These are phyloP conservation scores for Calocybe gambosa DNA, from an alignment of 1,284 basidiomycete genomes.

Conservation along the genomic window DNA sequence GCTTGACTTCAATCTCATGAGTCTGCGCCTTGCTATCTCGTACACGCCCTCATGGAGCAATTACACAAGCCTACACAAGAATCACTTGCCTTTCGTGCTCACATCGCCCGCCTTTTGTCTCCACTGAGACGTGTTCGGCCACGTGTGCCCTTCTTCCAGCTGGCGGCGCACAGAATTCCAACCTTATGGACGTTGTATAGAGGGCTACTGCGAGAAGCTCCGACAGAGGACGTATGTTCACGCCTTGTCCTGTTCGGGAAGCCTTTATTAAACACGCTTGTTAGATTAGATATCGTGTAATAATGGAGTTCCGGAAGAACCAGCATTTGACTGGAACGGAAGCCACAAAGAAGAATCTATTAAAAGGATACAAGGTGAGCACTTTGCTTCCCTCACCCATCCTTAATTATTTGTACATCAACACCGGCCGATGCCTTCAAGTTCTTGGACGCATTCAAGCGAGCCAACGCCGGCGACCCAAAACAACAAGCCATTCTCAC, in stretches of 20 bases:
- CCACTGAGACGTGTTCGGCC: slow-evolving; percentile 53
- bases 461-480: slow-evolving; percentile 46
- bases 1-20: too few relatives aligned
- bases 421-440: too few relatives aligned
- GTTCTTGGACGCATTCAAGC: slow-evolving; percentile 58
- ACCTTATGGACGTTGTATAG: slow-evolving; percentile 71
- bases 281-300: slow-evolving; percentile 55
- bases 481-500: slow-evolving; percentile 38
- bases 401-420: too few relatives aligned
- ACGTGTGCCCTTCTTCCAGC: slow-evolving; percentile 61
- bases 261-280: slow-evolving; percentile 10
- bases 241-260: too few relatives aligned
- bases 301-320: slow-evolving; percentile 47
- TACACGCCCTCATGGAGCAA: too few relatives aligned
- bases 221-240: slow-evolving; percentile 45
- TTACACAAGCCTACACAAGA: slow-evolving; percentile 14
- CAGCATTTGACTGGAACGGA: slow-evolving; percentile 44
- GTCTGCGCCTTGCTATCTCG: too few relatives aligned
- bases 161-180: slow-evolving; percentile 69
- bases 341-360: slow-evolving; percentile 38
- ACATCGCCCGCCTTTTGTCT: slow-evolving; percentile 47
- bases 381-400: too few relatives aligned
- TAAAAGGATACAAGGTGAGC: slow-evolving; percentile 50
- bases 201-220: slow-evolving; percentile 39
- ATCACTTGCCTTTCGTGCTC: slow-evolving; percentile 47